Conservation (phyloP, 2,329 filamentous ascomycete species). For the Colletotrichum eleusines region DNA sequence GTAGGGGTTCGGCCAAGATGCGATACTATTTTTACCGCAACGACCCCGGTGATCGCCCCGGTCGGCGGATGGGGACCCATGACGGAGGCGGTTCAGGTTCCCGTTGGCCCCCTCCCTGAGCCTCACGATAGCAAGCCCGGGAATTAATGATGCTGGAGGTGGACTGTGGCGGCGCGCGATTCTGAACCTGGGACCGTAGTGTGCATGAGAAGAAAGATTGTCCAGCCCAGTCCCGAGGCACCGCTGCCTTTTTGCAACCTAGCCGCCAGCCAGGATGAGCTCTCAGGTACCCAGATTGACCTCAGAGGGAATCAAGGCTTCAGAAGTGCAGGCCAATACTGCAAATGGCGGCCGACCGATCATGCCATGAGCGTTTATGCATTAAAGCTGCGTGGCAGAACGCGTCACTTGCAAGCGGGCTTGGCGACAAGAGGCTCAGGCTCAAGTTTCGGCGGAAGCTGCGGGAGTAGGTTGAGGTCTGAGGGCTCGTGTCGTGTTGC, state of each 20-base stretch:
- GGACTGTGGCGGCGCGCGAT: constrained; percentile 13
- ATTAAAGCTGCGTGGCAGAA: constrained; percentile 38
- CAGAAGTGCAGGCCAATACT: constrained; percentile 14
- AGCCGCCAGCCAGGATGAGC: constrained; percentile 10
- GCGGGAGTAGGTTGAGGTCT: constrained; percentile 33
- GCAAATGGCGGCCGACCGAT: constrained; percentile 29
- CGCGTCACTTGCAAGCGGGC: constrained; percentile 34
- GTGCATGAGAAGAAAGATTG: constrained; percentile 24
- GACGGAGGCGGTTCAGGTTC: constrained; percentile 29
- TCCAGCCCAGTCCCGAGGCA: constrained; percentile 14
- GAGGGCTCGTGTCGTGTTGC: constrained; percentile 38
- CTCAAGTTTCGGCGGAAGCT: constrained; percentile 39
- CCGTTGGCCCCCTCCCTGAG: constrained; percentile 49
- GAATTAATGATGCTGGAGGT: background rate
- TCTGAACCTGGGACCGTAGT: constrained; percentile 8
- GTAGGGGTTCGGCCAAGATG: constrained; percentile 14
- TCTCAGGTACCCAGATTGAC: background rate
- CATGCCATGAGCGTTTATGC: constrained; percentile 35
- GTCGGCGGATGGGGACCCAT: constrained; percentile 22
- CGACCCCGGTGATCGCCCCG: constrained; percentile 34
- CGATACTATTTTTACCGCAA: constrained; percentile 38
- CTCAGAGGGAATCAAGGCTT: constrained; percentile 1
- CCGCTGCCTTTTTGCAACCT: constrained; percentile 6
- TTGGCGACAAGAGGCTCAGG: constrained; percentile 38
- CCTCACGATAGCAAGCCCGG: constrained; percentile 41